Conservation (phyloP, 208 protist species). For the Borovskyia barvae region DNA sequence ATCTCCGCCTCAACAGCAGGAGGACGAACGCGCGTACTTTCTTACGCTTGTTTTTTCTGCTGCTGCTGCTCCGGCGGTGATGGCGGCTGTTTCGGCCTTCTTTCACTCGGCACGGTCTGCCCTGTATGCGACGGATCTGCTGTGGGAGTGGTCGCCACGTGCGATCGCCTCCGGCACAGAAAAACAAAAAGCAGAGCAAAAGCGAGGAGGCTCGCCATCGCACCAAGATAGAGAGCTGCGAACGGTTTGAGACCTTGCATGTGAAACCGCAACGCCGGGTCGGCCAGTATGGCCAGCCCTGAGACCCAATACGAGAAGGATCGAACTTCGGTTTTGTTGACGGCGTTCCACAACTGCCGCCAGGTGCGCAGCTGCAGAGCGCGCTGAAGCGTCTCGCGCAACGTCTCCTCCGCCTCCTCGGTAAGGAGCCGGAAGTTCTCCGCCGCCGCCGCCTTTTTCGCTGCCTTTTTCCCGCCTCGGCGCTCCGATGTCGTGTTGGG, state of each 20-base stretch:
- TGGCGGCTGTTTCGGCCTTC: too few relatives aligned
- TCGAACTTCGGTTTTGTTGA: constrained; percentile 6
- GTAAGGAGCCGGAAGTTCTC: background rate
- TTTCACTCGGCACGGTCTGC: too few relatives aligned
- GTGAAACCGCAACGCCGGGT: constrained; percentile 7
- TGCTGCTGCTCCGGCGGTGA: too few relatives aligned
- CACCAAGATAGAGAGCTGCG: too few relatives aligned
- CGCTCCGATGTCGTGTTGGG: background rate
- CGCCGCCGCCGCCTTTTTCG: background rate
- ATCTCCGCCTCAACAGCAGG: too few relatives aligned
- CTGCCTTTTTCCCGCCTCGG: background rate
- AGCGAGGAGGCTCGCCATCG: constrained; percentile 4
- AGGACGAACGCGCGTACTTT: too few relatives aligned
- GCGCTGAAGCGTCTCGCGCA: background rate
- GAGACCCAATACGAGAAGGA: constrained; percentile 1
- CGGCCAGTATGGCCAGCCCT: background rate
- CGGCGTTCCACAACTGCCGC: background rate
- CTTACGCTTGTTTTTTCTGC: too few relatives aligned
- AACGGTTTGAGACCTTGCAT: too few relatives aligned
- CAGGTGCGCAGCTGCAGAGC: constrained; percentile 1
- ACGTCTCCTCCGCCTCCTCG: background rate
- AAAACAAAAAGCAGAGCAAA: constrained; percentile 8
- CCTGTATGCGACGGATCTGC: too few relatives aligned
- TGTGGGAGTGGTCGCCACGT: too few relatives aligned
- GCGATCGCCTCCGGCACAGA: background rate